Evolutionary conservation across 805 yeast species (phyloP), one percentile per base, ranked within the genome.

Genomic region (Ogataea trehalophila): DNA sequence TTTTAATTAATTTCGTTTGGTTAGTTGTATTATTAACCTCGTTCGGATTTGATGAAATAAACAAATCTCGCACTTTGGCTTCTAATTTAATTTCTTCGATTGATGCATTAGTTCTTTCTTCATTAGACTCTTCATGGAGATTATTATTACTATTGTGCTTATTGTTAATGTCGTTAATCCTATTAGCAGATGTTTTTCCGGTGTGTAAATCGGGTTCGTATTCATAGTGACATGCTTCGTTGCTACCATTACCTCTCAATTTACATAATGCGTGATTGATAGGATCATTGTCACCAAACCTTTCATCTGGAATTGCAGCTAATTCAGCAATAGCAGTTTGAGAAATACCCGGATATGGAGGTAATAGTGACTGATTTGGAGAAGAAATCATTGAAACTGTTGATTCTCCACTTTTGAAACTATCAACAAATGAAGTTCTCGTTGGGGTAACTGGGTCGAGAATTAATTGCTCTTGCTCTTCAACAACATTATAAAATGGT

Each of bases 251-350:
- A 1, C 96, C 98, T 66, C 87, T 95, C 31, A 92, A 70, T 65
- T 86, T 91, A 66, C 72, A 72, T 55, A 91, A 70, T 0, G 98
- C 90, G 41, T 81, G 79, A 44, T 74, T 76, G 14, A 90, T 71
- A 0, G 96, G 96, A 64, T 88, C 87, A 16, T 88, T 86, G 16
- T 75, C 79, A 29, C 74, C 78, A 38, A 77, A 69, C 0, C 82
- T 74, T 41, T 85, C 90, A 62, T 92, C 97, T 0, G 97, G 92
- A 43, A 91, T 80, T 6, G 86, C 85, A 1, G 95, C 95, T 42
- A 90, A 73, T 58, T 83, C 88, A 38, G 85, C 85, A 41, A 86
- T 81, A 2, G 81, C 84, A 4, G 75, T 77, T n/a, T 72, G 66
- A 31, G 77, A 70, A 43, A 76, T 69, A 14, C 81, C 81, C 16